Base-by-base conservation (phyloP, 1,284 basidiomycete genomes). In the Fomitiporia mediterranea region DNA sequence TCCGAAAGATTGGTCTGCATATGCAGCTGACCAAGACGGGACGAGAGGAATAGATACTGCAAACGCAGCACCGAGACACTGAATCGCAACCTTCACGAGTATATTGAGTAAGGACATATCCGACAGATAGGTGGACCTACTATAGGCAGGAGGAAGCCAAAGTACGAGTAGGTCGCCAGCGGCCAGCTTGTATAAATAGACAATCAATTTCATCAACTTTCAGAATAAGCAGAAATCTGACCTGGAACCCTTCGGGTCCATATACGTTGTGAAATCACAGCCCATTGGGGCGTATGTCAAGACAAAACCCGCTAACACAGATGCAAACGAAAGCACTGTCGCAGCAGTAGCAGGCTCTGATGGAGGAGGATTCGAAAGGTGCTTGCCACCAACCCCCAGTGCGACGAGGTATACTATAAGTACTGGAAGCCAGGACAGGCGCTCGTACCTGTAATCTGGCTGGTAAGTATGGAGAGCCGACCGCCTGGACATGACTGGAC, bases 31-130 rank as follows among this genome's bases (percentile, higher is more conserved):
- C 93, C 93, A 96, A 1, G 70, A 69, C 0, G 83, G 82, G 8
- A 93, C 82, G n/a, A 69, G 74, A 6, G 77, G 72, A 34, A 76
- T 76, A 49, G 80, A 81, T n/a, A 80, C 71, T 0, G 76, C 82
- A 15, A 82, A 79, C 0, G 85, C 83, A 0, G 91, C 92, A 7
- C 89, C 92, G 8, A 94, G 74, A 57, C 82, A 83, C 74, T 93
- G 85, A 4, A 91, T 67, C 2, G 78, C 66, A 55, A 82, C 66
- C 80, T 83, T 53, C 8, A 13, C 17, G 49, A 43, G 27, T 13
- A 35, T 28, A n/a, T 21, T 40, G 42, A 38, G 23, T 48, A 7
- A 28, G 19, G 38, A 48, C 55, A 28, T 3, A n/a, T 4, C 34
- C 35, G 23, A 48, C 17, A 28, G 8, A 4, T 34, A 9, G 21